Base-by-base conservation (phyloP, 2,329 filamentous ascomycete species). In the Neofusicoccum parvum region DNA sequence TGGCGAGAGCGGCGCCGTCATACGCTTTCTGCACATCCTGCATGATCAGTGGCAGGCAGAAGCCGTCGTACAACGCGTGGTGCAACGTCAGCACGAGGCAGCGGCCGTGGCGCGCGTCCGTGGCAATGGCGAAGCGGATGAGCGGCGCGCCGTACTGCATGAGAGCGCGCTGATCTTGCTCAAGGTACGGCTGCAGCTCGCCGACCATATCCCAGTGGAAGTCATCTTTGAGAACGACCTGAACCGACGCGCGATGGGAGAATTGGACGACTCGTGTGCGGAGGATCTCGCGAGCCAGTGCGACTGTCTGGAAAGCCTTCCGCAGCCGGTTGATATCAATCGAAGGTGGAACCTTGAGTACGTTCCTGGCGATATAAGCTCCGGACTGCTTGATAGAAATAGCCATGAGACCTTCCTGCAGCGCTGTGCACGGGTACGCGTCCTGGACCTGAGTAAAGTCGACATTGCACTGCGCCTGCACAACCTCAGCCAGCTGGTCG, bases 321-420 rank as follows among this genome's bases (percentile, higher is more conserved):
- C 80, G 80, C 72, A 84, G 83, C 12, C 70, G 70, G 5, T 67
- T 34, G 9, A 76, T 41, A 51, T 76, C 69, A 6, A 82, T 69
- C 3, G 73, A 65, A 3, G 71, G 60, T 11, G 45, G 58, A 9
- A 62, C 27, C n/a, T 27, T 27, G 12, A 62, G 23, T 11, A 36
- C 27, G 17, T 49, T 46, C 27, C 32, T 17, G 27, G 82, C 83
- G 2, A 87, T 79, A 45, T 87, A 87, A 0, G 82, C 81, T 51
- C 83, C 84, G 34, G 79, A 77, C 34, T 82, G 76, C 70, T 83
- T 84, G 65, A 80, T 78, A 2, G 84, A 83, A 4, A 87, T 71
- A 0, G 84, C 82, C 76, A 87, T 82, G 2, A 87, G 77, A 1
- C 81, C 83, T 70, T 86, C 84, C 67, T 87, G 85, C 1, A 86